Base-by-base conservation (phyloP, 805 yeast genomes). In the Allodekkera sacchari region DNA sequence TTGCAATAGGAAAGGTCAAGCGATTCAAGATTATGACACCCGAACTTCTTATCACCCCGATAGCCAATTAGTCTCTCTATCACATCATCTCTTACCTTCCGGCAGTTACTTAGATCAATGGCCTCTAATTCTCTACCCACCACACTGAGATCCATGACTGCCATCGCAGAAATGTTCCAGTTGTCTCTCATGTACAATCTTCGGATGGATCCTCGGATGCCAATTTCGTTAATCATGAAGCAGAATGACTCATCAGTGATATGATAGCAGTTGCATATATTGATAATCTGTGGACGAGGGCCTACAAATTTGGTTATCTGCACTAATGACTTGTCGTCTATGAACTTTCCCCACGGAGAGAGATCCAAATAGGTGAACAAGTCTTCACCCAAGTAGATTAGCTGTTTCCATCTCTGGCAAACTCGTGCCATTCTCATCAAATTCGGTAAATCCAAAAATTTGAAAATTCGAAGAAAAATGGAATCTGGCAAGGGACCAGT, bases 141-240 rank as follows among this genome's bases (percentile, higher is more conserved):
- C 2, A 71, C 75, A 2, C 84, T 69, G 25, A 81, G 53, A 50
- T 82, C 89, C 85, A 81, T 78, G 19, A 81, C 77, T 3, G 88
- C 82, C 83, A 79, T 77, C 3, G 85, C 83, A 37, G 78, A 71
- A 7, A 82, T 74, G 43, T 78, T 83, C 89, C 89, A 81, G 29
- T 72, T 77, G 11, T 82, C 73, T 38, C 63, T 64, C 85, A 81
- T 77, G 37, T 64, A 66, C 30, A 82, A 56, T 7, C 56, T 54
- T 32, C 62, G 60, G 27, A 82, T 66, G 20, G 64, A 62, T 3
- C 85, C 85, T 24, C 73, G 50, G 43, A 77, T 74, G 2, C 87
- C 87, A 33, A 79, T 66, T 42, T 79, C 83, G 44, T 74, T 78
- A 14, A 81, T 74, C 63, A 82, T 61, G 45, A 74, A 75, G 27